Evolutionary conservation across 306 rosid genomes (phyloP).

Genomic region (Bauhinia variegata): DNA sequence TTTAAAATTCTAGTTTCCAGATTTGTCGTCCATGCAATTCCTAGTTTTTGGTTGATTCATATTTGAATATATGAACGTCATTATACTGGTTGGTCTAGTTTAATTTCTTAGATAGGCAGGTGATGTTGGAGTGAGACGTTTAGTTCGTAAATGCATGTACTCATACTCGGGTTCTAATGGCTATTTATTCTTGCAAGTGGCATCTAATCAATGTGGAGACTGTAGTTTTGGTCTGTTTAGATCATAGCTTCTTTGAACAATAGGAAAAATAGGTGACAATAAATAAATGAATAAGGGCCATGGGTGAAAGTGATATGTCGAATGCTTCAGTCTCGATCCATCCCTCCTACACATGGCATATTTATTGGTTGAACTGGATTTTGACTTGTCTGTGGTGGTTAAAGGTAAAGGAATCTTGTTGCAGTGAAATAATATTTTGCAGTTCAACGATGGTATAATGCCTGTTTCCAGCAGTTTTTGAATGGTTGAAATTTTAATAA

Average conservation of each 20-base stretch:
- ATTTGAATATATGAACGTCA: not conserved
- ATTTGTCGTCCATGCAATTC: not conserved
- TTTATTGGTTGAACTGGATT: constrained; percentile 7
- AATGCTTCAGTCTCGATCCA: constrained; percentile 30
- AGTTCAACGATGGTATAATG: too few relatives aligned
- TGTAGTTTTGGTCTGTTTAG: constrained; percentile 6
- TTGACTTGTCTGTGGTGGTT: constrained; percentile 2
- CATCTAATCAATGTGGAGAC: not conserved
- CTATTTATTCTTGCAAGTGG: too few relatives aligned
- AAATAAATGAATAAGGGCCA: constrained; percentile 23
- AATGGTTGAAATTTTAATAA: too few relatives aligned
- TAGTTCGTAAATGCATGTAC: constrained; percentile 13
- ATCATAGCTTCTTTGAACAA: not conserved
- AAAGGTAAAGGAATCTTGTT: not conserved
- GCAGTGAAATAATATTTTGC: not conserved
- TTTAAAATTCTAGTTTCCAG: not conserved
- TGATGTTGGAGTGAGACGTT: too few relatives aligned
- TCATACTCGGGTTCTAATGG: constrained; percentile 5
- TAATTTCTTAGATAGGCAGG: too few relatives aligned
- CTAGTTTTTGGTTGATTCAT: not conserved
- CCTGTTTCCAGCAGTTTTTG: too few relatives aligned
- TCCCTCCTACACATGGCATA: constrained; percentile 32
- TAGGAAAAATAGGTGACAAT: constrained; percentile 20
- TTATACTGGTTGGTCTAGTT: too few relatives aligned
- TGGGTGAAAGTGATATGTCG: constrained; percentile 41